phyloP scores from a whole-genome alignment of 805 yeast genomes.

The Clavispora vitiphila region DNA sequence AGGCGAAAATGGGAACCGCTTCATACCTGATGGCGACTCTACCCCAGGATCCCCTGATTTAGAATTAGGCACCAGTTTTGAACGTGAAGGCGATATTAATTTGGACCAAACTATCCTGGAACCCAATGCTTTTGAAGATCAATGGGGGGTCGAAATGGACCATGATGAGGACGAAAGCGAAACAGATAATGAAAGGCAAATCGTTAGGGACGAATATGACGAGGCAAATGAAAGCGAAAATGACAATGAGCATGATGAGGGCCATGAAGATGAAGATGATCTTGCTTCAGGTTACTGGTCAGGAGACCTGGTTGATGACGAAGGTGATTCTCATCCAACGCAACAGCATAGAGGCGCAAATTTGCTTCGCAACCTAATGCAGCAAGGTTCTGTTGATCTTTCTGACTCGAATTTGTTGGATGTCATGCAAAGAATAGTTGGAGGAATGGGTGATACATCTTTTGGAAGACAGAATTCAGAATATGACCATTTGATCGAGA shows the following conservation, averaged over 20 bases:
- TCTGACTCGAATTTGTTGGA: conserved; percentile 22
- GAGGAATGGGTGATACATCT: conserved; percentile 20
- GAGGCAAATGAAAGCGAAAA: conserved; percentile 5
- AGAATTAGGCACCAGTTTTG: background rate
- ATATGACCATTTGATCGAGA: conserved; percentile 31
- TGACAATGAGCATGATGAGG: conserved; percentile 10
- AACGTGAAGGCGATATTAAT: background rate
- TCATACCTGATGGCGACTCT: background rate
- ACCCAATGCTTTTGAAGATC: background rate
- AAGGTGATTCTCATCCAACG: conserved; percentile 13
- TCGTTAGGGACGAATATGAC: conserved; percentile 1
- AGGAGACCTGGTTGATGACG: conserved; percentile 4
- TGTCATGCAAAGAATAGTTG: conserved; percentile 31
- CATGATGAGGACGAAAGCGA: background rate
- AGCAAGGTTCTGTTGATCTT: conserved; percentile 1
- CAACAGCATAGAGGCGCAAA: conserved; percentile 3
- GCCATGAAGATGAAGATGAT: conserved; percentile 12
- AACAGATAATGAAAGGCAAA: background rate
- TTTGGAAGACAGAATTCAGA: conserved; percentile 17
- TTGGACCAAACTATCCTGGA: background rate
- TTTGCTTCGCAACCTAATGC: conserved; percentile 9
- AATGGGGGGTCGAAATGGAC: background rate
- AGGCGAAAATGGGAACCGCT: background rate
- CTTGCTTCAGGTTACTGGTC: background rate
- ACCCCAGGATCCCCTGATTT: background rate